Conservation (phyloP, 140 eudicot species). For the Stevia rebaudiana region DNA sequence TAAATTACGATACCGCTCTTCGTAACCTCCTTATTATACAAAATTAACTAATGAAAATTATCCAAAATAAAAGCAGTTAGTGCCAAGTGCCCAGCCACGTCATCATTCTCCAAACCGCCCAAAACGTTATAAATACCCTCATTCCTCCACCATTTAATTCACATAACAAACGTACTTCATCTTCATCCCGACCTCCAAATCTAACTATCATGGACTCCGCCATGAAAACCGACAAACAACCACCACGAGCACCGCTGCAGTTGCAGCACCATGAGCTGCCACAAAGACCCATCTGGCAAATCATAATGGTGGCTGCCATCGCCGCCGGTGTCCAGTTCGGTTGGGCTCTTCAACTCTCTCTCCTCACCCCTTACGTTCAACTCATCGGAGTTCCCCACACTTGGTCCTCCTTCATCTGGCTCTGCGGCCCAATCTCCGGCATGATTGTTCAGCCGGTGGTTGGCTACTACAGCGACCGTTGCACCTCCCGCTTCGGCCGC, state of each 20-base stretch:
- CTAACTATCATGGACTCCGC: slow-evolving; percentile 15
- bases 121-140: slow-evolving; percentile 38
- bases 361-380: slow-evolving; percentile 67
- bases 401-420: slow-evolving; percentile 68
- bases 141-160: background rate
- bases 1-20: too few species aligned
- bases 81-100: slow-evolving; percentile 21
- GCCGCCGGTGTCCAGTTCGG: slow-evolving; percentile 83
- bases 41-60: background rate
- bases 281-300: slow-evolving; percentile 37
- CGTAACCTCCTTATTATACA: too few species aligned
- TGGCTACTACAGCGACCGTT: slow-evolving; percentile 55
- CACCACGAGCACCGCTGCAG: slow-evolving; percentile 9
- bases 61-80: slow-evolving; percentile 10
- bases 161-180: background rate
- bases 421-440: slow-evolving; percentile 75
- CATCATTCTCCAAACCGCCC: slow-evolving; percentile 40
- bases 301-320: slow-evolving; percentile 44
- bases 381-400: slow-evolving; percentile 54
- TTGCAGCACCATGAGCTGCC: slow-evolving; percentile 18
- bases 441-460: slow-evolving; percentile 65
- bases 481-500: slow-evolving; percentile 53
- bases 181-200: background rate
- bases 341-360: slow-evolving; percentile 70
- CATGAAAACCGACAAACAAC: slow-evolving; percentile 23